These are phyloP conservation scores for Cymodocea nodosa DNA, from an alignment of 116 monocot genomes.

Conservation along the genomic window DNA sequence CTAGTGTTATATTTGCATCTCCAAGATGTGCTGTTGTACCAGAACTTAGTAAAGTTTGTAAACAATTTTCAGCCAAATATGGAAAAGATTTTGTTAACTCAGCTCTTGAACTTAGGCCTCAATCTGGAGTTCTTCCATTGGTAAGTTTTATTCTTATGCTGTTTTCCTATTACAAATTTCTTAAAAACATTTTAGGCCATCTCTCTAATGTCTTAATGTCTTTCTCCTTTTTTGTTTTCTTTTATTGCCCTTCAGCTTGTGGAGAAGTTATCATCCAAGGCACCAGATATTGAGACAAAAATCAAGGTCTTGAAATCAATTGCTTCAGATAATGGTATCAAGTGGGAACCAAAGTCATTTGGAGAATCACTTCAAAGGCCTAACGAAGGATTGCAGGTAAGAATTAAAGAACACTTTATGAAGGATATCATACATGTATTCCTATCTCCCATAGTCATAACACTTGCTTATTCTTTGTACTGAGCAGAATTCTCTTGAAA, in stretches of 20 bases:
- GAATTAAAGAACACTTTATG: not conserved
- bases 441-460: not conserved
- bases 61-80: conserved; percentile 44
- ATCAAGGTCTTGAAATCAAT: conserved; percentile 40
- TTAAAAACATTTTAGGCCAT: no score
- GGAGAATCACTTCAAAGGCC: conserved; percentile 36
- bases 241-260: conserved; percentile 26
- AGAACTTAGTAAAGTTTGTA: conserved; percentile 69
- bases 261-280: conserved; percentile 55
- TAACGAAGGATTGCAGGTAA: conserved; percentile 54
- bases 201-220: no score
- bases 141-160: conserved; percentile 12
- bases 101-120: conserved; percentile 76
- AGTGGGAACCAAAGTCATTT: conserved; percentile 72
- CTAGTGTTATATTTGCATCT: conserved; percentile 90
- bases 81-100: conserved; percentile 70
- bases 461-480: no score
- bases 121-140: conserved; percentile 61
- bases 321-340: conserved; percentile 68
- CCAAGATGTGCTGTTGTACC: conserved; percentile 82
- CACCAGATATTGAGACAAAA: conserved; percentile 53
- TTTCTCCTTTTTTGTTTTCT: not conserved
- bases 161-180: no score
- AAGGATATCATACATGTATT: not conserved
- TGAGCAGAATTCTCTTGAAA: no score